Conservation (phyloP, 2,329 filamentous ascomycete species). For the Stagonosporopsis tanaceti region DNA sequence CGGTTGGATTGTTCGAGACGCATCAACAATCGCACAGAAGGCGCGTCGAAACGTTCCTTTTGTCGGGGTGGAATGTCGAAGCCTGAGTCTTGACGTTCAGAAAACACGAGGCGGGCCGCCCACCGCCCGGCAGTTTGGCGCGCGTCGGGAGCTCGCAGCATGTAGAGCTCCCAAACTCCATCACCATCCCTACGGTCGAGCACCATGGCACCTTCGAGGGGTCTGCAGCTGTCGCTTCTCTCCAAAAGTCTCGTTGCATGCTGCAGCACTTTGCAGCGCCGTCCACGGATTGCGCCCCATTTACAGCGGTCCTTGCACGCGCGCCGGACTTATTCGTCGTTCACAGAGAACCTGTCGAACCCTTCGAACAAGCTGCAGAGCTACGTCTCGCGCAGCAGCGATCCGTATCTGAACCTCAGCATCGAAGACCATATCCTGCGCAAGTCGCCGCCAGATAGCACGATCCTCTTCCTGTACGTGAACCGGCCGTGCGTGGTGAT, state of each 20-base stretch:
- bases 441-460: conserved; percentile 73
- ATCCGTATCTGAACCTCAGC: conserved; percentile 90
- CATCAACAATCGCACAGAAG: too few relatives aligned
- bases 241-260: neutral
- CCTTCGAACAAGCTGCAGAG: conserved; percentile 52
- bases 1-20: neutral
- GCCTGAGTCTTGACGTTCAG: conserved; percentile 15
- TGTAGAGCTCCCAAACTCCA: conserved; percentile 12
- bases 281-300: neutral
- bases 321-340: conserved; percentile 27
- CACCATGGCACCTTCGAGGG: conserved; percentile 33
- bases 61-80: conserved; percentile 1
- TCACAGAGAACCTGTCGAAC: conserved; percentile 41
- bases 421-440: conserved; percentile 91
- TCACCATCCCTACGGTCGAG: conserved; percentile 5
- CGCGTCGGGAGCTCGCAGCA: conserved; percentile 12
- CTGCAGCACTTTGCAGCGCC: neutral
- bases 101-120: conserved; percentile 7
- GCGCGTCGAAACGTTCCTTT: neutral
- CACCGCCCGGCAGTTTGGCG: conserved; percentile 19
- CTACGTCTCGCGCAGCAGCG: conserved; percentile 62
- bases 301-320: neutral
- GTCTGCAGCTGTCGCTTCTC: conserved; percentile 1
- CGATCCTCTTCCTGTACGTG: conserved; percentile 84
- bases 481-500: conserved; percentile 90